Evolutionary conservation across 345 rosid species (phyloP).

Genomic region (Rubroshorea leprosula): DNA sequence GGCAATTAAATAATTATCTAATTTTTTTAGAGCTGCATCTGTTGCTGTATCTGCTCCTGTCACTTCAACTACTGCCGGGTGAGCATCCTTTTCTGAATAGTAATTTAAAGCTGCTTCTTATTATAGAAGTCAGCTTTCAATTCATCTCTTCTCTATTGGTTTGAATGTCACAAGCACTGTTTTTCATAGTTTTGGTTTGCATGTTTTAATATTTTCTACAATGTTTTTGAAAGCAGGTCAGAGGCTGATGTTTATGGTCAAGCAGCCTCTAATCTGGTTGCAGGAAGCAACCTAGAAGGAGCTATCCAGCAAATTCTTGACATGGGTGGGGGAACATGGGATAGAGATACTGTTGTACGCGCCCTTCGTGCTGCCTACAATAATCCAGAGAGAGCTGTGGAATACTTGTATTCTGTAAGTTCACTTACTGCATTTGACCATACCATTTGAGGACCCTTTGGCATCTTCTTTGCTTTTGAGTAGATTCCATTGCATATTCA

Average conservation of each 20-base stretch:
- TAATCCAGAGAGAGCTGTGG: constrained; percentile 97
- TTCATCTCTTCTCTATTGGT: not conserved
- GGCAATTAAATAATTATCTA: not conserved
- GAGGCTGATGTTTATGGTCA: constrained; percentile 58
- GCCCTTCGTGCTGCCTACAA: constrained; percentile 95
- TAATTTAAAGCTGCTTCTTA: constrained; percentile 6
- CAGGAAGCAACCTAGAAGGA: constrained; percentile 76
- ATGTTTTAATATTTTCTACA: not conserved
- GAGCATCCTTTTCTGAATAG: constrained; percentile 13
- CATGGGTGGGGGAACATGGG: constrained; percentile 96
- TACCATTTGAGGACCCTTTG: not conserved
- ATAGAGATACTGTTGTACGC: constrained; percentile 74
- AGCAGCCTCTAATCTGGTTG: constrained; percentile 87
- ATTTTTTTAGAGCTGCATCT: constrained; percentile 21
- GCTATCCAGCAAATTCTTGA: constrained; percentile 86
- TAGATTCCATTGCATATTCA: not conserved
- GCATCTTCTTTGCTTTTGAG: not conserved
- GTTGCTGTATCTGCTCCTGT: constrained; percentile 32
- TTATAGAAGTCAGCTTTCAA: not conserved
- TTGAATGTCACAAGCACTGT: not conserved
- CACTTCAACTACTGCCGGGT: constrained; percentile 23
- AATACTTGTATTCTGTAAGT: constrained; percentile 84
- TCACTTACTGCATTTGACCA: not conserved
- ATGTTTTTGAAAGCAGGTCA: constrained; percentile 33
- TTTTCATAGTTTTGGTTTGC: not conserved